phyloP scores from a whole-genome alignment of 768 basidiomycete species.

The Phylloporus rhodoxanthus region DNA sequence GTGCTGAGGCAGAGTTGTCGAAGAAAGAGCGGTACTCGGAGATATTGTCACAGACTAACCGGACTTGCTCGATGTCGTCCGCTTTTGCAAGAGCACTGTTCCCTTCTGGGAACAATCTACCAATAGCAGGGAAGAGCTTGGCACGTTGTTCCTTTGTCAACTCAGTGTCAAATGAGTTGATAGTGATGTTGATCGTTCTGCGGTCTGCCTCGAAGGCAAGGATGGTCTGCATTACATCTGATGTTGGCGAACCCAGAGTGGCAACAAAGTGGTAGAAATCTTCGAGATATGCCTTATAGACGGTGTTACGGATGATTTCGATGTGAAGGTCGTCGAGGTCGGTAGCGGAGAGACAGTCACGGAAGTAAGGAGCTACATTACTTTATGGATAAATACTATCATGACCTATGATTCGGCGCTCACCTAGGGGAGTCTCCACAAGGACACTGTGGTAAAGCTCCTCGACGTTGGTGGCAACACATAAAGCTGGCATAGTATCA shows the following conservation, averaged over 20 bases:
- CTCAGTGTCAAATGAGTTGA: slow-evolving; percentile 97
- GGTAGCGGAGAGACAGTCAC: slow-evolving; percentile 87
- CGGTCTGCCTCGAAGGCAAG: slow-evolving; percentile 96
- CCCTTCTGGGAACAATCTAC: slow-evolving; percentile 90
- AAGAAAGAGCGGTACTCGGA: slow-evolving; percentile 91
- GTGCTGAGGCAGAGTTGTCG: slow-evolving; percentile 42
- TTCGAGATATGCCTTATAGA: slow-evolving; percentile 98
- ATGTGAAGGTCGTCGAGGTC: slow-evolving; percentile 99
- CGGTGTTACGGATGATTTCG: slow-evolving; percentile 98
- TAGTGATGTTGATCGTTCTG: slow-evolving; percentile 95
- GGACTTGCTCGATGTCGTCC: slow-evolving; percentile 92
- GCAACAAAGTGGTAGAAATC: slow-evolving; percentile 87
- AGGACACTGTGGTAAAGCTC: slow-evolving; percentile 95
- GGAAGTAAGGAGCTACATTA: slow-evolving; percentile 83
- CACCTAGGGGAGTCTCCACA: slow-evolving; percentile 95
- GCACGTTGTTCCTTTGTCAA: slow-evolving; percentile 93
- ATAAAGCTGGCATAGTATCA: slow-evolving; percentile 98
- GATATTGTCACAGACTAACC: slow-evolving; percentile 79
- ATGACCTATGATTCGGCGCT: slow-evolving; percentile 24
- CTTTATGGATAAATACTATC: slow-evolving; percentile 1
- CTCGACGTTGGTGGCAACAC: slow-evolving; percentile 97
- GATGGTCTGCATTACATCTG: slow-evolving; percentile 87
- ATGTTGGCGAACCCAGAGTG: slow-evolving; percentile 77
- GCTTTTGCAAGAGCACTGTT: slow-evolving; percentile 91
- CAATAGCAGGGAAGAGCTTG: slow-evolving; percentile 89